Evolutionary conservation across 1,284 basidiomycete genomes (phyloP).

Genomic region (Amylostereum areolatum): DNA sequence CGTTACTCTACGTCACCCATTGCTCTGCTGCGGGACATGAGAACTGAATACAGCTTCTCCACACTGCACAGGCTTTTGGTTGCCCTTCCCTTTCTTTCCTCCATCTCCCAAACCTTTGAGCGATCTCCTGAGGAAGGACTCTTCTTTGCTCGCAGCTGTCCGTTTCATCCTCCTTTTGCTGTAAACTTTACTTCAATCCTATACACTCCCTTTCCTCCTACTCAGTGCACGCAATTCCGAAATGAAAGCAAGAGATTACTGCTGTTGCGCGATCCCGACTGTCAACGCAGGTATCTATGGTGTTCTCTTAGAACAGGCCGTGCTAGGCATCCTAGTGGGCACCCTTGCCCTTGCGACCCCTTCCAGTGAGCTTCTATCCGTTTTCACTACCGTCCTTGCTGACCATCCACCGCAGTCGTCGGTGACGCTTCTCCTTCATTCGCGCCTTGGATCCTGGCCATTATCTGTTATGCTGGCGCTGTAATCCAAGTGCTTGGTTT

Average conservation of each 20-base stretch:
- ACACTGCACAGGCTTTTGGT: too few species aligned
- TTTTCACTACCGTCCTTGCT: conserved; percentile 6
- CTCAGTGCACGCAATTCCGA: not conserved
- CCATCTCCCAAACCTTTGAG: not conserved
- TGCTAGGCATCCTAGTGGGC: conserved; percentile 64
- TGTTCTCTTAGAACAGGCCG: conserved; percentile 72
- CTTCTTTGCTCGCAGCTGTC: not conserved
- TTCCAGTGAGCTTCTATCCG: conserved; percentile 45
- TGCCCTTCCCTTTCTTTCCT: not conserved
- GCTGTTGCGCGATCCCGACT: conserved; percentile 80
- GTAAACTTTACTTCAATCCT: not conserved
- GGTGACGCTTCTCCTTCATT: conserved; percentile 76
- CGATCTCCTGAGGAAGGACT: too few species aligned
- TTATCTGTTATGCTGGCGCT: conserved; percentile 68
- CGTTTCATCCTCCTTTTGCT: not conserved
- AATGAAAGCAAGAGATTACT: conserved; percentile 68
- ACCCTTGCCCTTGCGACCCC: conserved; percentile 78
- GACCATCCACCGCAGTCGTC: conserved; percentile 52
- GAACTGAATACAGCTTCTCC: too few species aligned
- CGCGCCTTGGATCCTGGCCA: conserved; percentile 69
- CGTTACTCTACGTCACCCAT: too few species aligned
- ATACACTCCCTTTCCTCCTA: not conserved
- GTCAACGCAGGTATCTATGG: conserved; percentile 84
- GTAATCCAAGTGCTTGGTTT: conserved; percentile 76
- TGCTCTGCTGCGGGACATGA: too few species aligned